Evolutionary conservation across 176 grass and related monocot species (phyloP).

Genomic region (Triticum turgidum): DNA sequence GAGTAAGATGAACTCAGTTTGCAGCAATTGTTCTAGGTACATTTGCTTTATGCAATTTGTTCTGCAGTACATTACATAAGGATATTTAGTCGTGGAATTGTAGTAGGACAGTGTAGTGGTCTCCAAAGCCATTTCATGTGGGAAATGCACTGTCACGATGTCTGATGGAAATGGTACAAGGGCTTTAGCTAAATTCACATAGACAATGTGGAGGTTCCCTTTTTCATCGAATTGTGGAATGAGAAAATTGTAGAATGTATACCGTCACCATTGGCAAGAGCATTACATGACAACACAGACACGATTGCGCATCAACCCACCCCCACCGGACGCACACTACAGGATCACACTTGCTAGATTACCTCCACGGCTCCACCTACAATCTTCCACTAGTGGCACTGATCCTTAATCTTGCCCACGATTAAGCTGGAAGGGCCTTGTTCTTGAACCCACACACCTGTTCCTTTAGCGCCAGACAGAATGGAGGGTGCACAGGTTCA

Average conservation of each 20-base stretch:
- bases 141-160: background rate
- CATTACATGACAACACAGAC: background rate
- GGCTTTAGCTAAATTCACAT: background rate
- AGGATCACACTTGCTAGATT: background rate
- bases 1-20: background rate
- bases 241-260: background rate
- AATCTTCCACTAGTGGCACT: background rate
- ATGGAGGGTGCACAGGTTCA: background rate
- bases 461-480: background rate
- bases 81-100: background rate
- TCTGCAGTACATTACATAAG: background rate
- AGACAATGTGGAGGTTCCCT: background rate
- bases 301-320: background rate
- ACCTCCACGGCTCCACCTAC: background rate
- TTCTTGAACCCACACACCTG: background rate
- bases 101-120: background rate
- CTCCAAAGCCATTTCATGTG: background rate
- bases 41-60: background rate
- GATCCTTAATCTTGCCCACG: background rate
- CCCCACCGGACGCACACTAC: background rate
- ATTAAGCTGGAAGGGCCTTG: background rate
- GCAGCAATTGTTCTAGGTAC: background rate
- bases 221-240: background rate
- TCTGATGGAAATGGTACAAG: background rate
- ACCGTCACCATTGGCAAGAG: background rate